phyloP scores from a whole-genome alignment of 805 yeast species.

The Candida sakaeoensis region DNA sequence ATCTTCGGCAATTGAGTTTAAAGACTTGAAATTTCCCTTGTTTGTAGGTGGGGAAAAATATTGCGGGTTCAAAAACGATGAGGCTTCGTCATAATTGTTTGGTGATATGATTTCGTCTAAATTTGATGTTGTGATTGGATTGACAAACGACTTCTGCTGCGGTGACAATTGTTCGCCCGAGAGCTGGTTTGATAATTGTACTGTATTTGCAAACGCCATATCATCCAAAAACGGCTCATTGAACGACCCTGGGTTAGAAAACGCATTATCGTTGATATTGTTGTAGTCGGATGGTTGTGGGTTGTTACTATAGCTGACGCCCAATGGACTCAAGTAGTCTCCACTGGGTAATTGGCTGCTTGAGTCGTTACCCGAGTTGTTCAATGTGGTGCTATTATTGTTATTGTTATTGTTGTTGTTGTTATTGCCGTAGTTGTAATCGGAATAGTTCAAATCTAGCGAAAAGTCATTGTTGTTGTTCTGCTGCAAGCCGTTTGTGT shows the following conservation, averaged over 20 bases:
- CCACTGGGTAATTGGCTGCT: slow-evolving; percentile 5
- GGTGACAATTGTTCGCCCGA: slow-evolving; percentile 6
- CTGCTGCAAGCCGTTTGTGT: not conserved
- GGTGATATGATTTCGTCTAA: slow-evolving; percentile 40
- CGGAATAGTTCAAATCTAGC: slow-evolving; percentile 7
- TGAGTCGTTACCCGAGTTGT: slow-evolving; percentile 7
- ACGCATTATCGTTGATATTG: not conserved
- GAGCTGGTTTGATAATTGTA: slow-evolving; percentile 8
- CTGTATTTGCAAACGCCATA: slow-evolving; percentile 7
- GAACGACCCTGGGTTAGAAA: slow-evolving; percentile 15
- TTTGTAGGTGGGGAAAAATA: slow-evolving; percentile 39
- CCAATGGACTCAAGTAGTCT: slow-evolving; percentile 12
- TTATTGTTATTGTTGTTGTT: too few species aligned
- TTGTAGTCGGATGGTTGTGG: slow-evolving; percentile 2
- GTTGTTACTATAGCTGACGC: slow-evolving; percentile 6
- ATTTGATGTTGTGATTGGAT: slow-evolving; percentile 19
- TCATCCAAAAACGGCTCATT: slow-evolving; percentile 31
- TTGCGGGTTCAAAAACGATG: slow-evolving; percentile 30
- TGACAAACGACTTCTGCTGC: slow-evolving; percentile 11
- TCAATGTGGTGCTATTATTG: slow-evolving; percentile 1
- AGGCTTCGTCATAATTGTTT: slow-evolving; percentile 5
- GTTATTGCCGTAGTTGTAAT: too few species aligned
- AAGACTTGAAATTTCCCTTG: slow-evolving; percentile 19
- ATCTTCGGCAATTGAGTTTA: slow-evolving; percentile 32
- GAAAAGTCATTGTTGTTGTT: slow-evolving; percentile 5